These are phyloP conservation scores for Emergomyces orientalis DNA, from an alignment of 2,329 filamentous ascomycete genomes.

Conservation along the genomic window DNA sequence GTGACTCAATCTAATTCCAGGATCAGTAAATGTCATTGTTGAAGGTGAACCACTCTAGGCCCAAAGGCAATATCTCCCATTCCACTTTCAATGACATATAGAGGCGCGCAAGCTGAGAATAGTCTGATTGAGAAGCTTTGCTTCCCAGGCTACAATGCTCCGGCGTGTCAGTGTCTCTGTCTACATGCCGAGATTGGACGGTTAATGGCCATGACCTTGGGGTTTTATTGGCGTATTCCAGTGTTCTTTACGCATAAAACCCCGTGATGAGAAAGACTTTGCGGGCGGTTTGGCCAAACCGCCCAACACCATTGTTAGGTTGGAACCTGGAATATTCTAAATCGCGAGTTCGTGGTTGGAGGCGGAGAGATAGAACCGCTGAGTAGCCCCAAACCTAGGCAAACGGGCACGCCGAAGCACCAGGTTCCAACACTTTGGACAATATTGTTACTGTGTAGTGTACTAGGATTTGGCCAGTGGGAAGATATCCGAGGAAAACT, in stretches of 20 bases:
- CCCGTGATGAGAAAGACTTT: not conserved
- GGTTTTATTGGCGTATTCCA: not conserved
- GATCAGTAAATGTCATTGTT: not conserved
- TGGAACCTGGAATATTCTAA: not conserved
- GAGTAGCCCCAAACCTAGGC: not conserved
- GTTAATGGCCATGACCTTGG: not conserved
- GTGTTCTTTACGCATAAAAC: not conserved
- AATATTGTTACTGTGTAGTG: not conserved
- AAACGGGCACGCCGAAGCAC: not conserved
- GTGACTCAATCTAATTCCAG: not conserved
- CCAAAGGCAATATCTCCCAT: not conserved
- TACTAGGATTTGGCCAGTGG: not conserved
- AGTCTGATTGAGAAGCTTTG: not conserved
- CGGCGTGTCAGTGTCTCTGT: too few relatives aligned
- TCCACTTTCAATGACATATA: too few relatives aligned
- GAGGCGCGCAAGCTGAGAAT: not conserved
- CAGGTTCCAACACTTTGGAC: not conserved
- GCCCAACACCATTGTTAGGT: not conserved
- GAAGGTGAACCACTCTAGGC: not conserved
- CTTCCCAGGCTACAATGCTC: not conserved
- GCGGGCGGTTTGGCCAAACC: not conserved
- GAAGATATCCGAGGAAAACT: not conserved
- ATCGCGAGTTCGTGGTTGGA: not conserved
- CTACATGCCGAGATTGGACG: not conserved
- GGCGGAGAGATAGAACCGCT: not conserved